Conservation (phyloP, 2,329 filamentous ascomycete species). For the Phaeosphaeriaceae sp. region DNA sequence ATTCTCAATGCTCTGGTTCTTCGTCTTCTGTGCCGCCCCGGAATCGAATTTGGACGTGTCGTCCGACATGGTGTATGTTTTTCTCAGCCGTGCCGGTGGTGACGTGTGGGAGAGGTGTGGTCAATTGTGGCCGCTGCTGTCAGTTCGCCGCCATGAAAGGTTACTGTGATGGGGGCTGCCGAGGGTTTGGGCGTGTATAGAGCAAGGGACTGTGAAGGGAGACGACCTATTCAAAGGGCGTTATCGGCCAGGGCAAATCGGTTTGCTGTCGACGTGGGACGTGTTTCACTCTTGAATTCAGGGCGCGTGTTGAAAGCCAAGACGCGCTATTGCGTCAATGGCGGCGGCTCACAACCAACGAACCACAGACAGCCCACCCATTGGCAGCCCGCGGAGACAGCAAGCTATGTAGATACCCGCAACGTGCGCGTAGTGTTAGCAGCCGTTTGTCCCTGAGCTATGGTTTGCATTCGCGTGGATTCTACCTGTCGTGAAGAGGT, state of each 20-base stretch:
- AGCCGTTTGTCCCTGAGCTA: not conserved
- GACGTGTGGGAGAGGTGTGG: not conserved
- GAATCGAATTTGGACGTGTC: constrained; percentile 2
- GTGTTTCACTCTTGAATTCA: constrained; percentile 12
- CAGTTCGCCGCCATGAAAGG: constrained; percentile 4
- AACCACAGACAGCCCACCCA: not conserved
- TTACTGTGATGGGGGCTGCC: too few species aligned
- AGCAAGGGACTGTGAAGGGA: constrained; percentile 2
- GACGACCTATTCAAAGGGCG: constrained; percentile 1
- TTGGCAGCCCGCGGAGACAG: not conserved
- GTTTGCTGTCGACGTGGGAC: constrained; percentile 8
- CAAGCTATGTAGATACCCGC: not conserved
- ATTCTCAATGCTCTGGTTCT: constrained; percentile 47
- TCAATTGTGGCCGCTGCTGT: not conserved
- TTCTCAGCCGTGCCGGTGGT: not conserved
- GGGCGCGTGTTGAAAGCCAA: constrained; percentile 7
- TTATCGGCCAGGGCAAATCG: not conserved
- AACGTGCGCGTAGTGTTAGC: not conserved
- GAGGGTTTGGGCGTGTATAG: not conserved
- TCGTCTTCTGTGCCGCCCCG: constrained; percentile 17
- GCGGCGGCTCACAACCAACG: constrained; percentile 1
- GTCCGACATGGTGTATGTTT: constrained; percentile 9
- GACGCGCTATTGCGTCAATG: constrained; percentile 6
- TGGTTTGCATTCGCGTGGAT: not conserved
- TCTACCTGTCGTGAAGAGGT: not conserved